Conservation (phyloP, 306 rosid genomes). For the Quercus cerris region DNA sequence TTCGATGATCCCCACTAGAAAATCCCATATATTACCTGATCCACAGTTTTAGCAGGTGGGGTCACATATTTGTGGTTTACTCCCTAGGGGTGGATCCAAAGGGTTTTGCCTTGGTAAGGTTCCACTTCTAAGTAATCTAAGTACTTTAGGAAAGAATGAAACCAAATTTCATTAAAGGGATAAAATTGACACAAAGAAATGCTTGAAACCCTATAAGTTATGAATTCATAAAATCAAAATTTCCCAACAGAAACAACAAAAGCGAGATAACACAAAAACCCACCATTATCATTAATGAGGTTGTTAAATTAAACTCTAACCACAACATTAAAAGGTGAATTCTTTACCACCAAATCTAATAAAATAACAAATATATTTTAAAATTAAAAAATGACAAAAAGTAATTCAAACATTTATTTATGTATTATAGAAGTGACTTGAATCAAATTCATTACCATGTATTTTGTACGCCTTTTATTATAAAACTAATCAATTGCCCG, state of each 20-base stretch:
- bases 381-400: no score
- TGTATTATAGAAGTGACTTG: no score
- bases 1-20: no score
- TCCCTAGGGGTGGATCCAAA: no score
- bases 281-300: not conserved
- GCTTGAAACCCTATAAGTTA: constrained; percentile 28
- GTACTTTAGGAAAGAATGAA: not conserved
- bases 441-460: no score
- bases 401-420: no score
- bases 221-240: constrained; percentile 8
- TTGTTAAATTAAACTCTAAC: constrained; percentile 17
- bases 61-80: no score
- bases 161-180: not conserved
- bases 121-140: not conserved
- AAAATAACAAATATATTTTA: not conserved
- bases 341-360: constrained; percentile 11
- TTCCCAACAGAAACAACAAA: not conserved
- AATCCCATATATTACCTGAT: no score
- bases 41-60: no score
- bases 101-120: not conserved
- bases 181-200: not conserved
- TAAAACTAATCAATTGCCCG: no score
- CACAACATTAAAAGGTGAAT: not conserved
- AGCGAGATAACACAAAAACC: constrained; percentile 5
- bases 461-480: no score